Evolutionary conservation across 2,329 filamentous ascomycete genomes (phyloP), one percentile per base, ranked within the genome.

Genomic region (Talaromyces sp.): DNA sequence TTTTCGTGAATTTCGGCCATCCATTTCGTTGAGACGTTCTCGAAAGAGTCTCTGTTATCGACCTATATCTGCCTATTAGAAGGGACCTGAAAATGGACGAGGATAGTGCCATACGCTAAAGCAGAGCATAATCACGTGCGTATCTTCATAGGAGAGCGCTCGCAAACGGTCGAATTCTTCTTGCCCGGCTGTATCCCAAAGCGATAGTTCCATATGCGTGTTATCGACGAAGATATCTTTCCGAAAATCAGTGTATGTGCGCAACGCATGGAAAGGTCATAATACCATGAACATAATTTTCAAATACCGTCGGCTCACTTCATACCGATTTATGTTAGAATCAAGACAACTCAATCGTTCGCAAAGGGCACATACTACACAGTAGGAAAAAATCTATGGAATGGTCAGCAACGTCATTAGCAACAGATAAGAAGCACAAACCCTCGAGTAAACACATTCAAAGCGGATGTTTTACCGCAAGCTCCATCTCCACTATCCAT

Each of bases 21-120:
- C 95, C 95, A 99, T 80, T 99, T 99, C 70, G 91, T 93, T 77
- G 96, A 92, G 65, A 99, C 92, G 84, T 99, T 99, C 77, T 99
- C 95, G 65, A 99, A 86, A 2, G 93, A 97, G 77, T 97, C 93
- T 69, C 90, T 92, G 75, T 91, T 96, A 79, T 99, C 95, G 75
- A 98, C 84, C 84, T 86, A 65, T 67, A 23, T 14, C 12, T 33
- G 16, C 40, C 35, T 21, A 60, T 42, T 37, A 37, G 39, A 33
- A 44, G 14, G 9, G 37, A 5, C 2, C 5, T 35, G 1, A 14
- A 33, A 21, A 5, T 1, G 11, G 25, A 18, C 1, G n/a, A 23
- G n/a, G 14, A 28, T 31, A 23, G n/a, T 5, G 42, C 16, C 80
- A 65, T 75, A 84, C 91, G 71, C 91, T 95, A 80, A 98, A 99